Base-by-base conservation (phyloP, 306 rosid species). In the Sesbania bispinosa region DNA sequence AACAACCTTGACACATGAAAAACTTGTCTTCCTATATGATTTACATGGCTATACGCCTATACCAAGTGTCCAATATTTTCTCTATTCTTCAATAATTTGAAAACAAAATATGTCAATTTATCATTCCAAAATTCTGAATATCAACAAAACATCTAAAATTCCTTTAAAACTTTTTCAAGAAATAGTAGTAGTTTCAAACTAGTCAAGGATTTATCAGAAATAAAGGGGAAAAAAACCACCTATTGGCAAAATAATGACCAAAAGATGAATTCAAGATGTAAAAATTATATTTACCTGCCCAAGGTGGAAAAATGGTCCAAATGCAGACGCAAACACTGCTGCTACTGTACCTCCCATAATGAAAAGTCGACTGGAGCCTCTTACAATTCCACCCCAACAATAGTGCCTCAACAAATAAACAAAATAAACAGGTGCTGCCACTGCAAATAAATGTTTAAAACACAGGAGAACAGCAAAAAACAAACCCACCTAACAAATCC, bases 381-480 rank as follows among this genome's bases (percentile, higher is more conserved):
- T 86, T 18, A 77, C 26, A 19, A 84, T 38, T 67, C 97, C 97
- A 58, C 84, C 87, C 86, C 95, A 74, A 70, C 97, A 90, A 62
- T 86, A 94, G 77, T 94, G 98, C 86, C 88, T 82, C 85, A 89
- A 78, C 86, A 94, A 79, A 73, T 94, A 94, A 36, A 94, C 79
- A 76, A 89, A 89, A 80, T 88, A 94, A 43, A 94, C 87, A 0
- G 98, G 98, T 0, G 91, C 98, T 58, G 92, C 97, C 23, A 90
- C 96, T 0, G 90, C 95, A 86, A 90, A 94, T 79, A 94, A 87
- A 84, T 94, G 97, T 80, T 94, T 94, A 53, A 89, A 89, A 73
- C 97, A 94, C 87, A 89, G 50, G 14, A 94, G 77, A 62, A 76
- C 67, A 10, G 96, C 95, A 72, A 94, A 89, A 30, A 55, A 71